Percentiles rank a stretch among this genome's conserved stretches.
Conservation (phyloP, 106 monocot genomes). For the Vanilla planifolia region DNA sequence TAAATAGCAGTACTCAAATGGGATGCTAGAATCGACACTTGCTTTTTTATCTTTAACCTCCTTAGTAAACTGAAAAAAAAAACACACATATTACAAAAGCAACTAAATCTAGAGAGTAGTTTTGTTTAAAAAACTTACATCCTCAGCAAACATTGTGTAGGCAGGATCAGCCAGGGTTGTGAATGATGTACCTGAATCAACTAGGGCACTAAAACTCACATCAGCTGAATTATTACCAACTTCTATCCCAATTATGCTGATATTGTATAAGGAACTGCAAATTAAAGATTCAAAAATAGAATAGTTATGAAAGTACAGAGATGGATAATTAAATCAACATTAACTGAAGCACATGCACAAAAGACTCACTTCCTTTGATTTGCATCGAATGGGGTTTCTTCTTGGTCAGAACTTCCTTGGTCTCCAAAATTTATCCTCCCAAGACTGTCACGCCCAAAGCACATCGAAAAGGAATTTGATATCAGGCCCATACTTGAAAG, state of each 20-base stretch:
- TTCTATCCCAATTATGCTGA: conserved; percentile 51
- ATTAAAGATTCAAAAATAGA: background rate
- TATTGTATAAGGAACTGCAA: conserved; percentile 56
- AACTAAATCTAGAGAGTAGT: background rate
- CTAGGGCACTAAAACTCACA: conserved; percentile 44
- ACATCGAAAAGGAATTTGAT: conserved; percentile 94
- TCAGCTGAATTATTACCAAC: conserved; percentile 36
- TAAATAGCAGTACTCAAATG: conserved; percentile 84
- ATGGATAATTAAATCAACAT: background rate
- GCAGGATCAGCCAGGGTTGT: conserved; percentile 75
- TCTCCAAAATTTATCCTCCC: conserved; percentile 96
- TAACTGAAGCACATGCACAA: background rate
- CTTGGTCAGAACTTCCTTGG: conserved; percentile 78
- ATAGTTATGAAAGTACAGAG: background rate
- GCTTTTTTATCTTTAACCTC: conserved; percentile 31
- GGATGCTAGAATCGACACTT: conserved; percentile 20
- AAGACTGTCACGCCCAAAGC: conserved; percentile 60
- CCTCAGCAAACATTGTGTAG: conserved; percentile 45
- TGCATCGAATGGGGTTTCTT: conserved; percentile 69
- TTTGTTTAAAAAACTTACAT: conserved; percentile 33
- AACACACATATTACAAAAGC: conserved; percentile 5
- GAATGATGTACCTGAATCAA: conserved; percentile 95
- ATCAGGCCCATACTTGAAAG: conserved; percentile 64
- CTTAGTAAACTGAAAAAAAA: conserved; percentile 52
- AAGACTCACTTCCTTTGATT: conserved; percentile 39